Conservation (phyloP, 2,329 filamentous ascomycete genomes). For the Pseudocercospora pini-densiflorae region DNA sequence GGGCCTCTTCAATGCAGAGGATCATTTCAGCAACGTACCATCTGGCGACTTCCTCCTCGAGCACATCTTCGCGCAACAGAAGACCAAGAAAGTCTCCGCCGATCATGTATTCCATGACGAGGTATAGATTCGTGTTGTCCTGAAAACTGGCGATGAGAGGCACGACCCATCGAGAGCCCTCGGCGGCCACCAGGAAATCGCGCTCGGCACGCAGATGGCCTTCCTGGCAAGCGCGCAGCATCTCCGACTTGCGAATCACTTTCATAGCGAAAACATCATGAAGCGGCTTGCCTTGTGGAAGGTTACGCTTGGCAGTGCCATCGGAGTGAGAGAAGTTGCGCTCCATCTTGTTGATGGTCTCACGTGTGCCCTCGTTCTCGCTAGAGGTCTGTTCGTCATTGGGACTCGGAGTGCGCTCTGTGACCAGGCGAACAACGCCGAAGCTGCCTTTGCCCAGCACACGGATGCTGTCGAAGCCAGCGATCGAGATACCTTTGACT, state of each 20-base stretch:
- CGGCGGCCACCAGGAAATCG: slow-evolving; percentile 87
- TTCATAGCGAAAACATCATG: slow-evolving; percentile 91
- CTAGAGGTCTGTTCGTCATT: slow-evolving; percentile 40
- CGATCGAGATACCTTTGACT: slow-evolving; percentile 57
- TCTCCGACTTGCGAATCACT: slow-evolving; percentile 90
- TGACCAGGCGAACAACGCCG: slow-evolving; percentile 85
- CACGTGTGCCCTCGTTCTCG: slow-evolving; percentile 6
- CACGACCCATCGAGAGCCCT: slow-evolving; percentile 89
- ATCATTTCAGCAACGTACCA: slow-evolving; percentile 98
- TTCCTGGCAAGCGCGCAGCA: slow-evolving; percentile 90
- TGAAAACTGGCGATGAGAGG: slow-evolving; percentile 88
- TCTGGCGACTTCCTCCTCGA: slow-evolving; percentile 76
- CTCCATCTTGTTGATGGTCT: slow-evolving; percentile 14
- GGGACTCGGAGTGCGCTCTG: slow-evolving; percentile 51
- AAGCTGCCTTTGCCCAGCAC: slow-evolving; percentile 93
- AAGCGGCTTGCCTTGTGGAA: slow-evolving; percentile 36
- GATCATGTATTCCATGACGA: slow-evolving; percentile 99
- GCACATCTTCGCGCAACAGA: slow-evolving; percentile 80
- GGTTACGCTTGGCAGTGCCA: slow-evolving; percentile 33
- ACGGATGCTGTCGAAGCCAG: slow-evolving; percentile 79
- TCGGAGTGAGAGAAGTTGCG: slow-evolving; percentile 30
- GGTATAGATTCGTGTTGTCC: slow-evolving; percentile 80
- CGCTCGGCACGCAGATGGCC: slow-evolving; percentile 89
- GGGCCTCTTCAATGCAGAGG: slow-evolving; percentile 88
- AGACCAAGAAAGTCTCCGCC: slow-evolving; percentile 92